Base-by-base conservation (phyloP, 352 stramenopile species). In the Globisporangium mamillatum region DNA sequence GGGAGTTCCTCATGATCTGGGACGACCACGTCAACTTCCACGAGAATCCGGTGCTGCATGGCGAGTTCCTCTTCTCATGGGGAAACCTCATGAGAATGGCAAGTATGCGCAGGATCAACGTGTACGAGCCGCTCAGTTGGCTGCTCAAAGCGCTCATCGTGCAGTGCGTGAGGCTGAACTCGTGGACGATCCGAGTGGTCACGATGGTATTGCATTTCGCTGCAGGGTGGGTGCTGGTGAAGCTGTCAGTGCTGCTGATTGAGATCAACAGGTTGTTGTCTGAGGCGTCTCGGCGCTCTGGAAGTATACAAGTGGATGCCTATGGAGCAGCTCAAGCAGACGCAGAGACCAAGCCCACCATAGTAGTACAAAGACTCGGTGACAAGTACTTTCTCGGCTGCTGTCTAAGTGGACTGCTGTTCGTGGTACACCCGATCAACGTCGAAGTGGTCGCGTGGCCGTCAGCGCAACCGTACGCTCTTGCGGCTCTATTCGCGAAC, bases 71-170 rank as follows among this genome's bases (percentile, higher is more conserved):
- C 14, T 61, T 93, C 10, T 73, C 72, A 14, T 54, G 64, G 18
- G 16, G 25, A 6, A 79, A 74, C 18, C 52, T 93, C 55, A 63
- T 64, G 25, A 3, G 52, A 32, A 91, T 93, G 81, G 76, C 79
- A 61, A 82, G 69, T 4, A 76, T 84, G 67, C 72, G 58, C n/a
- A 79, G 76, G 36, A 81, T 91, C 73, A 91, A 90, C 64, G 82
- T 90, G 12, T 91, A 86, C 66, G 82, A 93, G 44, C 84, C 84
- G 5, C 74, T 93, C 22, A 76, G 80, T 12, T 93, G 82, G 84
- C 25, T 91, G 12, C 64, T 89, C 32, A 92, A 92, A 65, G 78
- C 81, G 9, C 3, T 82, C 2, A 68, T 90, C 25, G 76, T 75
- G 50, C 71, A 77, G 6, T 4, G 69, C 8, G 53, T 66, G 0